These are phyloP conservation scores for Dittrichia graveolens DNA, from an alignment of 129 eudicot species.

Conservation along the genomic window DNA sequence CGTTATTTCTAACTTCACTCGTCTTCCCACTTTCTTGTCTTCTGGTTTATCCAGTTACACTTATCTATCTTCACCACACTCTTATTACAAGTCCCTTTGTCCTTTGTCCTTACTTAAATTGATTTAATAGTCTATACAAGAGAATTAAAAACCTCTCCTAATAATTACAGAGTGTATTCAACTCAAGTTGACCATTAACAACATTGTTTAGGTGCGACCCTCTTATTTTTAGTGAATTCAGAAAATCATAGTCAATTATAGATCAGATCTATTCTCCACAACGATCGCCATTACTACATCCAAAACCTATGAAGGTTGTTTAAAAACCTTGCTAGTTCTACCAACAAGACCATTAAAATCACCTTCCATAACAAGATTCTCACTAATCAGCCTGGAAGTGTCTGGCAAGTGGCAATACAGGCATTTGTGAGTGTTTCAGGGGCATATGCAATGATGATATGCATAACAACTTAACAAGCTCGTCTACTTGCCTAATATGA, in stretches of 20 bases:
- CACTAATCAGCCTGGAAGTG: background rate
- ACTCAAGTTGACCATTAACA: background rate
- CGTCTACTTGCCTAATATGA: constrained; percentile 4
- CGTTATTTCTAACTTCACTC: background rate
- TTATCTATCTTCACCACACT: background rate
- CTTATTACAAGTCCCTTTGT: background rate
- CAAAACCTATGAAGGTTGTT: background rate
- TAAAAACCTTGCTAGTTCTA: constrained; percentile 1
- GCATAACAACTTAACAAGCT: background rate
- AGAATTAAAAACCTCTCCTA: background rate
- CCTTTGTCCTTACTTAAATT: background rate
- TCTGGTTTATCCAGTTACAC: background rate
- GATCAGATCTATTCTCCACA: background rate
- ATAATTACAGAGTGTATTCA: background rate
- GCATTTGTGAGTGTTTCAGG: background rate
- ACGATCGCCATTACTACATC: background rate
- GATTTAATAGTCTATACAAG: background rate
- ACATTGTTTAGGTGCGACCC: background rate
- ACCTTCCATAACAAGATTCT: background rate
- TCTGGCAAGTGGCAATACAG: background rate
- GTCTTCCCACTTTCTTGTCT: background rate
- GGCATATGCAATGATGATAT: background rate
- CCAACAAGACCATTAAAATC: background rate
- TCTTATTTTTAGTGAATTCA: background rate
- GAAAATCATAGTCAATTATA: background rate